Evolutionary conservation across 768 basidiomycete species (phyloP).

Genomic region (Mycena rebaudengoi): DNA sequence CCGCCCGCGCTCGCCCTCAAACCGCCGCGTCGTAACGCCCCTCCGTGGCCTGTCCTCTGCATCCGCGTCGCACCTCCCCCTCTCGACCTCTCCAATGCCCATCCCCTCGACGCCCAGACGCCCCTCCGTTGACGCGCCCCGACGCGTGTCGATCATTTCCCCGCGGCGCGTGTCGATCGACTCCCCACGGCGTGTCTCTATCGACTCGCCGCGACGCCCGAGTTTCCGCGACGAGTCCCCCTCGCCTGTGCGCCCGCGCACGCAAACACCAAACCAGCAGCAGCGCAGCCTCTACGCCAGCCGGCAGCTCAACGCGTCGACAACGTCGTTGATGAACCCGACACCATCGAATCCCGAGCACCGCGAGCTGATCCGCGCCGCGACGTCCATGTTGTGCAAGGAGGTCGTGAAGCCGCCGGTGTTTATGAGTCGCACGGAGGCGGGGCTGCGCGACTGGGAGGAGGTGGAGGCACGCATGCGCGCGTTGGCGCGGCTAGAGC

Average conservation of each 20-base stretch:
- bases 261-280: conserved; percentile 57
- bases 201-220: conserved; percentile 44
- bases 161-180: conserved; percentile 42
- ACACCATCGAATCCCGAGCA: conserved; percentile 62
- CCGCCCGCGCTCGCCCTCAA: conserved; percentile 52
- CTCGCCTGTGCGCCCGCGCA: conserved; percentile 53
- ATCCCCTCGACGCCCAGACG: conserved; percentile 29
- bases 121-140: too few species aligned
- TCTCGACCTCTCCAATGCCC: conserved; percentile 38
- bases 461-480: conserved; percentile 77
- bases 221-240: conserved; percentile 53
- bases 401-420: conserved; percentile 71
- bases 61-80: conserved; percentile 62
- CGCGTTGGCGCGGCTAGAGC: conserved; percentile 71
- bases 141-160: conserved; percentile 49
- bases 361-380: conserved; percentile 73
- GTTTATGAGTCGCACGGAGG: conserved; percentile 58
- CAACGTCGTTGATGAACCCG: conserved; percentile 61
- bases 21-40: conserved; percentile 49
- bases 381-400: conserved; percentile 69
- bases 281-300: conserved; percentile 57
- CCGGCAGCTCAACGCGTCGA: conserved; percentile 67
- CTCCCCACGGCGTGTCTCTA: conserved; percentile 36
- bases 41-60: conserved; percentile 55
- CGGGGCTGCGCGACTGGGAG: conserved; percentile 68